Evolutionary conservation across 352 stramenopile genomes (phyloP), one percentile per base, ranked within the genome.

Genomic region (Globisporangium splendens): DNA sequence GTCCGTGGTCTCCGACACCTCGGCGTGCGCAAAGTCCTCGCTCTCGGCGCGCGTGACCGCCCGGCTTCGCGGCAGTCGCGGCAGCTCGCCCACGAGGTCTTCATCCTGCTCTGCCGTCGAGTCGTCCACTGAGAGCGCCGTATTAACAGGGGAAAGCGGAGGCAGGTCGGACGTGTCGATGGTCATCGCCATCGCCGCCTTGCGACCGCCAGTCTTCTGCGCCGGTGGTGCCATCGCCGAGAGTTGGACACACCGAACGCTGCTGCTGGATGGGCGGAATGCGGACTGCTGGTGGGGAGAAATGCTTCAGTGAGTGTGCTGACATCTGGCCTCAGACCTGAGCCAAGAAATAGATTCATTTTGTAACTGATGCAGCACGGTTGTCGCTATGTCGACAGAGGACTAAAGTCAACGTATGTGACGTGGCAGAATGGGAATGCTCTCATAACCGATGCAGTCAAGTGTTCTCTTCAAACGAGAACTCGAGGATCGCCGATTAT

Each of bases 1-100:
- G 20, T 46, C 47, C 17, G 21, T 44, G 13, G 18, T 59, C 63
- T 65, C 22, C 65, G 73, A 20, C 28, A 57, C 66, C 58, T 77
- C 61, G 11, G 79, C 77, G 15, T 70, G 66, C 15, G 75, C 80
- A 43, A 90, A 90, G 69, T 90, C 80, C 54, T 85, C 80, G 8
- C 61, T 77, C 61, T 90, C 80, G 33, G 75, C 80, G 33, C 68
- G 54, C 14, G 77, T 85, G 24, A 90, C 72, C 35, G 65, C 69
- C 17, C 70, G 65, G n/a, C 52, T 43, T 12, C 60, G 50, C 48
- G 54, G 56, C 20, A 70, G 39, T 6, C 47, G 47, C 39, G 46
- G 54, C 31, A 66, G 46, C n/a, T 63, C 20, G 10, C 48, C 28
- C 42, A 50, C 48, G 22, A 28, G 18, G 21, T 56, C 54, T 39